These are phyloP conservation scores for Trichaptum fuscoviolaceum DNA, from an alignment of 768 basidiomycete species.

Conservation along the genomic window DNA sequence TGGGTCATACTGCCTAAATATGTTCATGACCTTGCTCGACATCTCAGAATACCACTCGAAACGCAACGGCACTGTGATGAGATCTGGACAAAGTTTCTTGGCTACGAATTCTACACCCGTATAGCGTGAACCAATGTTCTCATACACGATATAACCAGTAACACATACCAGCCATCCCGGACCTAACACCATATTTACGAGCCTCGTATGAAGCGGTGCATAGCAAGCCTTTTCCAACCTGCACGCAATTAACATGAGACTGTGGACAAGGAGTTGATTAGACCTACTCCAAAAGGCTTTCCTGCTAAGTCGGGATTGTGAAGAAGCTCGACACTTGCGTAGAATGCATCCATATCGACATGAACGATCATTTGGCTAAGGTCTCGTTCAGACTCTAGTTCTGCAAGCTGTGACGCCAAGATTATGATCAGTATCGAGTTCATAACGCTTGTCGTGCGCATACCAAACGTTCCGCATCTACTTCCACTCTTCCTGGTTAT, in stretches of 20 bases:
- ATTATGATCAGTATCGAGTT: slow-evolving; percentile 5
- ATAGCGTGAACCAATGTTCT: background rate
- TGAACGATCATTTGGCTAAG: slow-evolving; percentile 84
- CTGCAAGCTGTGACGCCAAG: slow-evolving; percentile 42
- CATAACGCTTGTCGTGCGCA: slow-evolving; percentile 19
- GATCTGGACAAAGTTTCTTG: slow-evolving; percentile 86
- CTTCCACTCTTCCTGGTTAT: slow-evolving; percentile 52
- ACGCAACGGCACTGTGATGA: slow-evolving; percentile 61
- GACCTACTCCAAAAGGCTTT: slow-evolving; percentile 67
- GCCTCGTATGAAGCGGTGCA: slow-evolving; percentile 92
- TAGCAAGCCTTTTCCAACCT: slow-evolving; percentile 80
- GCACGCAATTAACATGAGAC: slow-evolving; percentile 15
- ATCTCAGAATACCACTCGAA: slow-evolving; percentile 56
- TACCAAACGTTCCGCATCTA: slow-evolving; percentile 65
- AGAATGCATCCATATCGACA: slow-evolving; percentile 96
- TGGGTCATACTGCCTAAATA: slow-evolving; percentile 68
- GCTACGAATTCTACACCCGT: slow-evolving; percentile 68
- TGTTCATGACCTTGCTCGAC: slow-evolving; percentile 65
- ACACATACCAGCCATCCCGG: slow-evolving; percentile 84
- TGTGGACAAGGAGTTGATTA: background rate
- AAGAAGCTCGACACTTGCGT: slow-evolving; percentile 71
- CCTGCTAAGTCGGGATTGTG: slow-evolving; percentile 57
- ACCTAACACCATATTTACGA: slow-evolving; percentile 83
- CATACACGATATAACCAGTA: background rate
- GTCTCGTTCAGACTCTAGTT: slow-evolving; percentile 73